These are phyloP conservation scores for Elsinoe perseae DNA, from an alignment of 2,329 filamentous ascomycete species.

Conservation along the genomic window DNA sequence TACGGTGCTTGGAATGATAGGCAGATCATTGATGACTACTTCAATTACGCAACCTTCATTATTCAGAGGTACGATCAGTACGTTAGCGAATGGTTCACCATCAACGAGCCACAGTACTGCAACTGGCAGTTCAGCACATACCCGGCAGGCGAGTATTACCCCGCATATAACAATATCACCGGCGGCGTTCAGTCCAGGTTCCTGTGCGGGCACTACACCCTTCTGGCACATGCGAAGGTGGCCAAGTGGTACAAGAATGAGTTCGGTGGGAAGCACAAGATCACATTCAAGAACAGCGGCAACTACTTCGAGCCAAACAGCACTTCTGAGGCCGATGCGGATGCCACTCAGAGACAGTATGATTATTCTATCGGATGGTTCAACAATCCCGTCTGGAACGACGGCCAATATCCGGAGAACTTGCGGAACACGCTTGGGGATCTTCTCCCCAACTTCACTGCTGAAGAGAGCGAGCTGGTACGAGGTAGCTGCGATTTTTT, in stretches of 20 bases:
- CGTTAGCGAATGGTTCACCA: conserved; percentile 35
- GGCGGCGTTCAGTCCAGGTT: conserved; percentile 31
- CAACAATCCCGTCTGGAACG: conserved; percentile 36
- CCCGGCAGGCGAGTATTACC: conserved; percentile 35
- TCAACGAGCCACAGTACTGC: conserved; percentile 33
- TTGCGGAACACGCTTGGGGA: conserved; percentile 30
- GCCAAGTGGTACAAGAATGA: conserved; percentile 40
- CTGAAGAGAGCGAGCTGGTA: conserved; percentile 27
- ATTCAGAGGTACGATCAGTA: conserved; percentile 34
- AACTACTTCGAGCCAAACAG: conserved; percentile 31
- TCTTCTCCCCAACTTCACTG: conserved; percentile 29
- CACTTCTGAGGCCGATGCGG: conserved; percentile 28
- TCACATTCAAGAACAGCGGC: conserved; percentile 33
- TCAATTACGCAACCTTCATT: conserved; percentile 34
- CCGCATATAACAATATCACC: conserved; percentile 36
- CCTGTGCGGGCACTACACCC: conserved; percentile 35
- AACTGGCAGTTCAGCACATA: conserved; percentile 16
- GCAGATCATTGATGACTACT: conserved; percentile 34
- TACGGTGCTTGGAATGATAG: conserved; percentile 36
- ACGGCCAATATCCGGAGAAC: conserved; percentile 38
- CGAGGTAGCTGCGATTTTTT: conserved; percentile 30
- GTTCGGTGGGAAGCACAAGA: conserved; percentile 32
- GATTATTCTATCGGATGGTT: conserved; percentile 37
- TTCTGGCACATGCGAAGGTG: conserved; percentile 33
- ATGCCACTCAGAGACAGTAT: conserved; percentile 27